Evolutionary conservation across 768 basidiomycete genomes (phyloP).

Genomic region (Pisolithus marmoratus): DNA sequence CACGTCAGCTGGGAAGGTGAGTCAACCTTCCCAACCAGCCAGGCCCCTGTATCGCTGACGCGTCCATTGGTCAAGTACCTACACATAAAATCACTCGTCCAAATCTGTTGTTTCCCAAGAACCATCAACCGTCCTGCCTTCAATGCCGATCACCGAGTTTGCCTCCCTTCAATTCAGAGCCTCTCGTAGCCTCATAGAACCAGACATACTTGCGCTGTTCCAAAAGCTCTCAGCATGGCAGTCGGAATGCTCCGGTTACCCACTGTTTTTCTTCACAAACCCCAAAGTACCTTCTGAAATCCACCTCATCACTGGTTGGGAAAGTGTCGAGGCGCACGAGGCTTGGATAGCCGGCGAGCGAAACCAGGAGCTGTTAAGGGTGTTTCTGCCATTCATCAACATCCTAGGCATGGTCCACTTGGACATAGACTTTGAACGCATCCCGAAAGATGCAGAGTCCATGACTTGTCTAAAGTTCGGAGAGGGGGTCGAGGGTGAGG

Average conservation of each 20-base stretch:
- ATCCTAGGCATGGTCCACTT: conserved; percentile 35
- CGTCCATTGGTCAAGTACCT: no score
- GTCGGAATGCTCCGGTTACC: conserved; percentile 36
- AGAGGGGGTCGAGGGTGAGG: not conserved
- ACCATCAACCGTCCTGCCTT: no score
- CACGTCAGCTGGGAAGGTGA: no score
- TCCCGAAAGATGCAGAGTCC: conserved; percentile 11
- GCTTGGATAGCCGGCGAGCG: conserved; percentile 36
- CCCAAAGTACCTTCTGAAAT: conserved; percentile 17
- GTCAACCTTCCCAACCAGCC: no score
- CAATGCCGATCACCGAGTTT: conserved; percentile 42
- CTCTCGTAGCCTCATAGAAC: conserved; percentile 25
- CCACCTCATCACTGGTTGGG: conserved; percentile 43
- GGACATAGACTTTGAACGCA: conserved; percentile 32
- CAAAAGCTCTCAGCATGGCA: conserved; percentile 29
- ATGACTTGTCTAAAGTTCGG: conserved; percentile 8
- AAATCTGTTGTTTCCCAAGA: not conserved
- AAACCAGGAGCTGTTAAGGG: conserved; percentile 33
- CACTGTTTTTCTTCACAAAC: conserved; percentile 34
- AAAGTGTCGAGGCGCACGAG: conserved; percentile 34
- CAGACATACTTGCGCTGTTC: conserved; percentile 27
- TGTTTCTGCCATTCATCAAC: conserved; percentile 25
- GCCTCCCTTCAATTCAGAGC: conserved; percentile 31
- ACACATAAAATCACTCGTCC: no score
- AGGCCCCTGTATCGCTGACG: no score